These are phyloP conservation scores for Coprinopsis sp. DNA, from an alignment of 768 basidiomycete species.

Conservation along the genomic window DNA sequence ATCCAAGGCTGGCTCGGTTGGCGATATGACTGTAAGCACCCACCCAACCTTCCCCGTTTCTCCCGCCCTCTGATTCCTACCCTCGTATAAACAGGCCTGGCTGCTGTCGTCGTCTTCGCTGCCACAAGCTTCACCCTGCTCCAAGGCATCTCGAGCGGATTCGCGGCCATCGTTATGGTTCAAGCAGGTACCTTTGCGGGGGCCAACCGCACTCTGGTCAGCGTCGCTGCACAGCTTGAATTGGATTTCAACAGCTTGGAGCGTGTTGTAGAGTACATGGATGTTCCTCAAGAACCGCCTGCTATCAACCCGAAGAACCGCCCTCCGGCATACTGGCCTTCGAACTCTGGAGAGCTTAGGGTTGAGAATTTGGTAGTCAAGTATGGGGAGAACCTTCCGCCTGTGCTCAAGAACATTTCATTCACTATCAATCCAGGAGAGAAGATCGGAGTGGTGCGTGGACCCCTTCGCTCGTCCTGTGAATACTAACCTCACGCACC, in stretches of 20 bases:
- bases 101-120: slow-evolving; percentile 64
- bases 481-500: neutral
- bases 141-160: slow-evolving; percentile 51
- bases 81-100: slow-evolving; percentile 41
- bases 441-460: slow-evolving; percentile 63
- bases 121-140: slow-evolving; percentile 67
- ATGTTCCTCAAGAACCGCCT: slow-evolving; percentile 64
- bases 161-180: slow-evolving; percentile 67
- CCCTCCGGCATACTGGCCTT: slow-evolving; percentile 75
- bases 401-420: slow-evolving; percentile 52
- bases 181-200: slow-evolving; percentile 68
- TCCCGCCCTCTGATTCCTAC: neutral
- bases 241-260: slow-evolving; percentile 75
- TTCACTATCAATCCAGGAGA: slow-evolving; percentile 58
- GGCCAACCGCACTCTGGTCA: slow-evolving; percentile 61
- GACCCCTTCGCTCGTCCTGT: neutral
- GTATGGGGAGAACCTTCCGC: slow-evolving; percentile 60
- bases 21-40: slow-evolving; percentile 72
- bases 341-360: slow-evolving; percentile 48
- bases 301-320: slow-evolving; percentile 48
- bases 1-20: slow-evolving; percentile 66
- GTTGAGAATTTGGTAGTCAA: slow-evolving; percentile 56
- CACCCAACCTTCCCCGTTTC: neutral
- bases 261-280: slow-evolving; percentile 66
- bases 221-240: slow-evolving; percentile 66